Evolutionary conservation across 345 rosid species (phyloP).

Genomic region (Laguncularia racemosa): DNA sequence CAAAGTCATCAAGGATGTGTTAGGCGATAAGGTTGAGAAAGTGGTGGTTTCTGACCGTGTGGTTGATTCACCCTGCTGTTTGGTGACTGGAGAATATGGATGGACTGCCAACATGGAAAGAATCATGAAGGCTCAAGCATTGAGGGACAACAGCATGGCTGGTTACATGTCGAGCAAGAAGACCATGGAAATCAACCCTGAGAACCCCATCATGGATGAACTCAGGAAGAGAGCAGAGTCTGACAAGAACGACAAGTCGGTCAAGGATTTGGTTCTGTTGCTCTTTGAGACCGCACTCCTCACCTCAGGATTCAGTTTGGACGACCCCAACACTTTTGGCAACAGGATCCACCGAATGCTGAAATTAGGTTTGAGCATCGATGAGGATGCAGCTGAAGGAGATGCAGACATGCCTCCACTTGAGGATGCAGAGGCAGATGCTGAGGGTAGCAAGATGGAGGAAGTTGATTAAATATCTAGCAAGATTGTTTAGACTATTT

Average conservation of each 20-base stretch:
- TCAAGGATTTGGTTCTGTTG: constrained; percentile 75
- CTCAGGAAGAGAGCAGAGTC: constrained; percentile 85
- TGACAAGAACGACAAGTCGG: constrained; percentile 84
- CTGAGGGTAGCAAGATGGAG: constrained; percentile 93
- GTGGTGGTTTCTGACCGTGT: constrained; percentile 84
- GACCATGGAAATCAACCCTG: constrained; percentile 91
- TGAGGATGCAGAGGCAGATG: constrained; percentile 67
- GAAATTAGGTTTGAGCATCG: constrained; percentile 79
- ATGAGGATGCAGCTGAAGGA: constrained; percentile 61
- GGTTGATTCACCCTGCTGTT: constrained; percentile 79
- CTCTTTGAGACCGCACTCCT: constrained; percentile 80
- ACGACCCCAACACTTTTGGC: constrained; percentile 85
- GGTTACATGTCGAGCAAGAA: constrained; percentile 89
- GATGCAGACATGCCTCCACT: constrained; percentile 78
- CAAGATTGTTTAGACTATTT: not conserved
- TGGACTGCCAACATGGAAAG: constrained; percentile 98
- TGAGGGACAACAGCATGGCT: constrained; percentile 83
- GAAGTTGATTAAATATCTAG: constrained; percentile 59
- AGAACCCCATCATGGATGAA: constrained; percentile 87
- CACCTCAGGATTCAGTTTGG: constrained; percentile 87
- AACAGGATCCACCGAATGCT: constrained; percentile 86
- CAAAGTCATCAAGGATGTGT: constrained; percentile 78
- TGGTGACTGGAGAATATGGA: constrained; percentile 81
- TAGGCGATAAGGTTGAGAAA: constrained; percentile 80
- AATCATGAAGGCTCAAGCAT: no score